Conservation (phyloP, 768 basidiomycete species). For the Pilatotrama ljubarskyi region DNA sequence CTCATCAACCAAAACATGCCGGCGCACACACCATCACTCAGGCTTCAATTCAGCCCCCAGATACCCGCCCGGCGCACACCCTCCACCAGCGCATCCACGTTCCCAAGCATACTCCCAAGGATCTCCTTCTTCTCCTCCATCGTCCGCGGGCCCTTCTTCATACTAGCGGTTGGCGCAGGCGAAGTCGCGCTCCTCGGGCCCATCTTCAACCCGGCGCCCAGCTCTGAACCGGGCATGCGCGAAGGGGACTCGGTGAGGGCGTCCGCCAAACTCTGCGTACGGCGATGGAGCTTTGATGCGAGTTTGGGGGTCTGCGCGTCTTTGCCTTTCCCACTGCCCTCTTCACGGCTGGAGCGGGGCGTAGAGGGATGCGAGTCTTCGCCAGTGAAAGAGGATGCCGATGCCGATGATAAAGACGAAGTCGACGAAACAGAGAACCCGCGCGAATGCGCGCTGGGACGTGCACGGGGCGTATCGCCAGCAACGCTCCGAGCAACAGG, state of each 20-base stretch:
- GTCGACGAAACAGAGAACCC: slow-evolving; percentile 12
- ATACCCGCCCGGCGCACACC: slow-evolving; percentile 84
- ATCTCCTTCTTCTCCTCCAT: slow-evolving; percentile 84
- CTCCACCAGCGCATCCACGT: slow-evolving; percentile 89
- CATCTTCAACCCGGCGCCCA: neutral
- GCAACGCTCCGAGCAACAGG: neutral
- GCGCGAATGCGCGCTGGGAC: slow-evolving; percentile 7
- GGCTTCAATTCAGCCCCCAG: slow-evolving; percentile 64
- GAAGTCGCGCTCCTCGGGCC: slow-evolving; percentile 18
- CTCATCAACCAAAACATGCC: neutral
- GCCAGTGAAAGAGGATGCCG: neutral
- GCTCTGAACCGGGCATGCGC: slow-evolving; percentile 1
- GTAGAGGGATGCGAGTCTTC: neutral
- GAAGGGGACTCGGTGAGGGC: slow-evolving; percentile 4
- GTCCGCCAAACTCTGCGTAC: slow-evolving; percentile 27
- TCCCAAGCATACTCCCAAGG: slow-evolving; percentile 80
- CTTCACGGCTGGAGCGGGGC: neutral
- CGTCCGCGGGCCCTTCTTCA: slow-evolving; percentile 36
- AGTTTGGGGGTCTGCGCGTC: slow-evolving; percentile 14
- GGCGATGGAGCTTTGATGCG: slow-evolving; percentile 19
- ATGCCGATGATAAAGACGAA: slow-evolving; percentile 10
- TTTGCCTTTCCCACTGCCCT: neutral
- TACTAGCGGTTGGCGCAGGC: slow-evolving; percentile 31
- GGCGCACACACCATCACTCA: neutral
- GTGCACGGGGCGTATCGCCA: neutral